Evolutionary conservation across 2,329 filamentous ascomycete species (phyloP), one percentile per base, ranked within the genome.

Genomic region (Sporothrix pseudoabietina): DNA sequence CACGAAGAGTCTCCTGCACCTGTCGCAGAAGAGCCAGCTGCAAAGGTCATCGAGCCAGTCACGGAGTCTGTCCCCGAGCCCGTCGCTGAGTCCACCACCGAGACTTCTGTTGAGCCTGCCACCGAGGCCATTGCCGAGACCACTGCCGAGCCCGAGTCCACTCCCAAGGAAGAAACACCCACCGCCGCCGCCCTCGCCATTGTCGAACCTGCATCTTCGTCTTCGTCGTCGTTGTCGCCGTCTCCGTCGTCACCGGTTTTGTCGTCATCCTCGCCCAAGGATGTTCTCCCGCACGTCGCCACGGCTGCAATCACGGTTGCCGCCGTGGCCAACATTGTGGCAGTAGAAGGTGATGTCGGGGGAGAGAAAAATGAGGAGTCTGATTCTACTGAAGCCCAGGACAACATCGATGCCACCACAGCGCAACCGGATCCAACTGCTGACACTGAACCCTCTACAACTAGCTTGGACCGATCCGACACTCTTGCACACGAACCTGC

Each of bases 321-420:
- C 16, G 72, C 70, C 41, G 59, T 66, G 14, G 52, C n/a, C 52
- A 68, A 63, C 44, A 55, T 49, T 57, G 65, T 72, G 57, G 73
- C 66, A 72, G 73, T 72, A 71, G 71, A 72, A 72, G 73, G 73
- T 74, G 71, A 70, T 54, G 61, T 71, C 61, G 63, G 54, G 49
- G 54, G 49, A 26, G 63, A 72, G 59, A 9, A 57, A 26, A 14
- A 57, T 26, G 41, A 41, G 26, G 47, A 72, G 16, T 6, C 63
- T 14, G 14, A 19, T 7, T 22, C 30, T 26, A 52, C 4, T 49
- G 30, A 22, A 26, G 26, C 26, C 2, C 26, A 26, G n/a, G 26
- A n/a, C 19, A n/a, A 19, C n/a, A 14, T 22, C 52, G 19, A 55
- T 26, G 41, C 59, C 30, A 7, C 14, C 10, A 4, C 55, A 35